These are phyloP conservation scores for Cucumis sativus DNA, from an alignment of 306 rosid species.

Conservation along the genomic window DNA sequence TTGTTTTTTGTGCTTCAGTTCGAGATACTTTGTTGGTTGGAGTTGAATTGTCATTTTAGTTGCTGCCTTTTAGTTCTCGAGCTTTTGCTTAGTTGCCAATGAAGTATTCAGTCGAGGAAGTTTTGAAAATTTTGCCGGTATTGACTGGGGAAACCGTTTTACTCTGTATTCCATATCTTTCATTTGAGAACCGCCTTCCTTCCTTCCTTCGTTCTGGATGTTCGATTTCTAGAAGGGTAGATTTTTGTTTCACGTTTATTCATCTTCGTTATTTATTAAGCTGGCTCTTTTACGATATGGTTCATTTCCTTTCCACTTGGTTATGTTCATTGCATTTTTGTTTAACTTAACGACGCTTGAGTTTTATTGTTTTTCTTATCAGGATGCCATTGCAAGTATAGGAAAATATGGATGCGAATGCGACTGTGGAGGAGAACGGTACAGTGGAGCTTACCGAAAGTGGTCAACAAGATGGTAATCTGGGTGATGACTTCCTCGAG, in stretches of 20 bases:
- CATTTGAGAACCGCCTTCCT: background rate
- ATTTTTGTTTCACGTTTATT: background rate
- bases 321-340: background rate
- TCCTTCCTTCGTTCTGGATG: background rate
- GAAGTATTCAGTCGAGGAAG: background rate
- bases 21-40: background rate
- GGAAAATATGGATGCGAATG: slow-evolving; percentile 21
- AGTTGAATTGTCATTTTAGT: background rate
- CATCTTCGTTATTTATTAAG: background rate
- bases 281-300: background rate
- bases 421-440: slow-evolving; percentile 8
- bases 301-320: background rate
- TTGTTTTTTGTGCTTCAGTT: background rate
- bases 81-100: background rate
- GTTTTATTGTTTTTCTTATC: background rate
- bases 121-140: background rate
- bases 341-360: background rate
- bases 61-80: background rate
- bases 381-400: slow-evolving; percentile 22
- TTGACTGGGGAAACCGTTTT: no score
- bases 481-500: slow-evolving; percentile 35
- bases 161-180: background rate
- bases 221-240: background rate
- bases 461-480: slow-evolving; percentile 28
- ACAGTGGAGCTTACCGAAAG: slow-evolving; percentile 11